Percentiles rank a stretch among this genome's conserved stretches.
phyloP scores from a whole-genome alignment of 805 yeast species.

The Pichia exigua region DNA sequence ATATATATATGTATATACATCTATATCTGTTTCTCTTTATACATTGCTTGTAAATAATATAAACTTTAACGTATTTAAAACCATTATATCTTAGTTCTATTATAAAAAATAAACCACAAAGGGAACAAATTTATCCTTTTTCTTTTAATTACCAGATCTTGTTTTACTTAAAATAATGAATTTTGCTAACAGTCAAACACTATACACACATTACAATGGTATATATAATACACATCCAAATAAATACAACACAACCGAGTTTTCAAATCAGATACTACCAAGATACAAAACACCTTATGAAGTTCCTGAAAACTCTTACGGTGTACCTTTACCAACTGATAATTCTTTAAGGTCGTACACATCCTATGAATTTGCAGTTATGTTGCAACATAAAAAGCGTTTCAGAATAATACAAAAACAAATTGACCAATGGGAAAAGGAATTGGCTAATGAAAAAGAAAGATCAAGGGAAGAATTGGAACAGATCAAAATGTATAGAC shows the following conservation, averaged over 20 bases:
- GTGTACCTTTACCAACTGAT: not conserved
- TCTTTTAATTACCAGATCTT: not conserved
- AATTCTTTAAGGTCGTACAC: not conserved
- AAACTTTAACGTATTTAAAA: not conserved
- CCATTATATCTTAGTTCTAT: too few relatives aligned
- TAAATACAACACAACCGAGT: not conserved
- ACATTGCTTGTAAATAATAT: not conserved
- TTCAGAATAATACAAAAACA: not conserved
- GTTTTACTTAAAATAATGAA: not conserved
- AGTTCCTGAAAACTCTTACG: not conserved
- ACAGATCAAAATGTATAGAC: not conserved
- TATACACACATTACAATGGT: not conserved
- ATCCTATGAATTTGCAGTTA: not conserved
- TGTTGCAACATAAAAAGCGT: not conserved
- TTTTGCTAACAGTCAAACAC: not conserved
- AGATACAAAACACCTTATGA: not conserved
- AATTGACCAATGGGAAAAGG: not conserved
- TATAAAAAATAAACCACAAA: not conserved
- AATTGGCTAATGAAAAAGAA: not conserved
- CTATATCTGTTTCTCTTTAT: not conserved
- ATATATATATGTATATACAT: constrained; percentile 1
- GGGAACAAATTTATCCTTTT: not conserved
- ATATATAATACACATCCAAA: not conserved
- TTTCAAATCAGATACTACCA: not conserved
- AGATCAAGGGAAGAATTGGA: not conserved